Percentiles rank a stretch among this genome's conserved stretches.
Evolutionary conservation across 768 basidiomycete species (phyloP).

Genomic region (Suillus placidus): DNA sequence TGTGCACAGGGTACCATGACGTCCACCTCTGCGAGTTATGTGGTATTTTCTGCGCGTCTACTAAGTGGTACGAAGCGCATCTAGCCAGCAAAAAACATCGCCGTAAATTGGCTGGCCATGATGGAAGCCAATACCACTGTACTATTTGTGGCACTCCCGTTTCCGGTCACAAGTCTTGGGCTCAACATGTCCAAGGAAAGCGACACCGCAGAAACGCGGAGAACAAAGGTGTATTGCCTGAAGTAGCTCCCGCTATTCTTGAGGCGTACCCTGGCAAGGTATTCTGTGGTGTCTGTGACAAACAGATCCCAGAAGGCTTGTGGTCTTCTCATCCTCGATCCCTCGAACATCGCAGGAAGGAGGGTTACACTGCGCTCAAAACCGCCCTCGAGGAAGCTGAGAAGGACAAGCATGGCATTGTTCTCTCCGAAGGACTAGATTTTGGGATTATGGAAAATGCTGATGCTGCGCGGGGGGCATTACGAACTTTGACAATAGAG

Average conservation of each 20-base stretch:
- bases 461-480: constrained; percentile 26
- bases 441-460: constrained; percentile 52
- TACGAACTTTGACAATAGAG: constrained; percentile 15
- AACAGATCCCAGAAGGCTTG: constrained; percentile 26
- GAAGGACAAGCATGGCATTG: constrained; percentile 55
- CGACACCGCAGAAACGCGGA: constrained; percentile 22
- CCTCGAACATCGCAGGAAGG: constrained; percentile 39
- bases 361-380: constrained; percentile 42
- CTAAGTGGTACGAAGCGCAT: constrained; percentile 32
- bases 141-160: constrained; percentile 31
- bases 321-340: constrained; percentile 41
- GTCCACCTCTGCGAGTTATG: constrained; percentile 44
- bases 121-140: constrained; percentile 28
- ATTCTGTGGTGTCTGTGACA: constrained; percentile 36
- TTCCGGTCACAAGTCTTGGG: constrained; percentile 25
- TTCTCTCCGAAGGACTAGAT: constrained; percentile 47
- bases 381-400: constrained; percentile 53
- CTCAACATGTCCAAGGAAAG: constrained; percentile 23
- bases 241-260: constrained; percentile 36
- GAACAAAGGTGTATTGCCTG: constrained; percentile 23
- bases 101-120: constrained; percentile 26
- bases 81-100: constrained; percentile 33
- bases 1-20: constrained; percentile 40
- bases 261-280: constrained; percentile 22
- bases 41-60: constrained; percentile 33